phyloP scores from a whole-genome alignment of 805 yeast genomes.

The Pichia manshurica region DNA sequence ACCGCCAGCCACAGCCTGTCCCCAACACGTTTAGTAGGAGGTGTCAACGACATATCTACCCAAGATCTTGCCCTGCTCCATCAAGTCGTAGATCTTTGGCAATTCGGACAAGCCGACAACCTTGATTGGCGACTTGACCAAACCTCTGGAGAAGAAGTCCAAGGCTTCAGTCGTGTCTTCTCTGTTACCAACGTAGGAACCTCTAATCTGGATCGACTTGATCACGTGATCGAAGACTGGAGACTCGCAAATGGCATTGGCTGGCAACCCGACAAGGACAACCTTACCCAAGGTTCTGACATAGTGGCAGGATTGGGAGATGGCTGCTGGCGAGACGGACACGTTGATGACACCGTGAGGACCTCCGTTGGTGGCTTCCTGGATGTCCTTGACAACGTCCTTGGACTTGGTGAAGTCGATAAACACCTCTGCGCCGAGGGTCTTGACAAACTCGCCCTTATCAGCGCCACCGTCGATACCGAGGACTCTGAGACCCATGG shows the following conservation, averaged over 20 bases:
- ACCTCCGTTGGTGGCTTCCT: slow-evolving; percentile 44
- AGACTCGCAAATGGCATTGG: slow-evolving; percentile 67
- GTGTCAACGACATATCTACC: slow-evolving; percentile 91
- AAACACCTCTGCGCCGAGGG: slow-evolving; percentile 58
- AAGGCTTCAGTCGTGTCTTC: slow-evolving; percentile 77
- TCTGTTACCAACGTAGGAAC: slow-evolving; percentile 88
- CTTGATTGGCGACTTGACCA: slow-evolving; percentile 60
- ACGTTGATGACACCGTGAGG: slow-evolving; percentile 67
- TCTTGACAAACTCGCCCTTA: slow-evolving; percentile 47
- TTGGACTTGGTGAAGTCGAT: slow-evolving; percentile 46
- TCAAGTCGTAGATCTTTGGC: slow-evolving; percentile 62
- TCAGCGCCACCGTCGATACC: slow-evolving; percentile 76
- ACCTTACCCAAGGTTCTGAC: slow-evolving; percentile 58
- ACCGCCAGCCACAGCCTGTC: no score
- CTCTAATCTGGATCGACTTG: slow-evolving; percentile 66
- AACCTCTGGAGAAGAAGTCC: slow-evolving; percentile 65
- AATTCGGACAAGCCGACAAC: slow-evolving; percentile 72
- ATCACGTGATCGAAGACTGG: slow-evolving; percentile 71
- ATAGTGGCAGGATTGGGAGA: slow-evolving; percentile 51
- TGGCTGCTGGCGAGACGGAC: slow-evolving; percentile 51
- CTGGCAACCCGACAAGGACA: slow-evolving; percentile 69
- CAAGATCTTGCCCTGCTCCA: slow-evolving; percentile 81
- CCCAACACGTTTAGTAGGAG: slow-evolving; percentile 38
- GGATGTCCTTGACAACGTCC: slow-evolving; percentile 38
- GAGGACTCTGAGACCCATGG: slow-evolving; percentile 67